These are phyloP conservation scores for Apiospora pterosperma DNA, from an alignment of 2,329 filamentous ascomycete genomes.

Conservation along the genomic window DNA sequence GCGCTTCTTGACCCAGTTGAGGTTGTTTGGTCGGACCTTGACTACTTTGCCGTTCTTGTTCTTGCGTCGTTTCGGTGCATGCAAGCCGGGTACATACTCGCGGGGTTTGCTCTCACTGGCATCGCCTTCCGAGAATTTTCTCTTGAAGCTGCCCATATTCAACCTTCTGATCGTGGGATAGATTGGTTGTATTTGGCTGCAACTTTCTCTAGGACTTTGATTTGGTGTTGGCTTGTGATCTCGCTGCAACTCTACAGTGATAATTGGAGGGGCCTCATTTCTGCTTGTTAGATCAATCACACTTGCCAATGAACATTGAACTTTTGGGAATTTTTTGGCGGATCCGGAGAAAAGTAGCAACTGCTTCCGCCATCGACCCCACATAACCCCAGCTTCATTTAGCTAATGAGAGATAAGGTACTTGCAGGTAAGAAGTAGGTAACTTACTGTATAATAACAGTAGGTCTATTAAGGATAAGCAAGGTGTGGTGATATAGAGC, in stretches of 20 bases:
- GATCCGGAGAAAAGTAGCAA: neutral
- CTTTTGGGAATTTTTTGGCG: neutral
- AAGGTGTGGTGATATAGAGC: too few species aligned
- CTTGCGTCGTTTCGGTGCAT: slow-evolving; percentile 26
- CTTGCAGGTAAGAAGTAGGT: too few species aligned
- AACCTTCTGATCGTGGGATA: neutral
- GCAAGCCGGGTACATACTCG: slow-evolving; percentile 4
- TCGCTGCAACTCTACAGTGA: neutral
- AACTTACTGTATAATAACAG: too few species aligned
- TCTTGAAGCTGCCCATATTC: slow-evolving; percentile 23
- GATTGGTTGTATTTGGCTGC: neutral
- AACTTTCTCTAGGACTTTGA: neutral
- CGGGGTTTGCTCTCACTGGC: slow-evolving; percentile 10
- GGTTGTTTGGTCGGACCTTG: slow-evolving; percentile 33
- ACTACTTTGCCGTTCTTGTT: slow-evolving; percentile 27
- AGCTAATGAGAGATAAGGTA: neutral
- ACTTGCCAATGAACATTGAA: neutral
- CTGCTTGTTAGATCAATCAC: neutral
- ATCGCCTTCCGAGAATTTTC: slow-evolving; percentile 25
- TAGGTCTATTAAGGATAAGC: too few species aligned
- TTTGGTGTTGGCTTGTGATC: neutral
- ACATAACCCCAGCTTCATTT: neutral
- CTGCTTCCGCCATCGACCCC: neutral
- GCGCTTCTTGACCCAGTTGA: slow-evolving; percentile 67
- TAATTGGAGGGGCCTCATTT: neutral